These are phyloP conservation scores for Suillus sp. DNA, from an alignment of 768 basidiomycete species.

Conservation along the genomic window DNA sequence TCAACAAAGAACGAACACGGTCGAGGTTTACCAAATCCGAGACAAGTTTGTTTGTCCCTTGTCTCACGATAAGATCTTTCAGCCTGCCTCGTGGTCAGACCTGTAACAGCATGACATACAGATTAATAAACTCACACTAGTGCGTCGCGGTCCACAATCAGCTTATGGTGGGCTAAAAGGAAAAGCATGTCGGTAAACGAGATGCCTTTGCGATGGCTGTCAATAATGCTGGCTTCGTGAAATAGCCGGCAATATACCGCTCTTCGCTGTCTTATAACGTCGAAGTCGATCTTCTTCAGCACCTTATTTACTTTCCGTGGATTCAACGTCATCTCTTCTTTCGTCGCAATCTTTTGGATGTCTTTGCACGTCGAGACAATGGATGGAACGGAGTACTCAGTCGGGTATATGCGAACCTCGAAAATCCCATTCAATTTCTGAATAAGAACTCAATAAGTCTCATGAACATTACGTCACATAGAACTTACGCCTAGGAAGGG, in stretches of 20 bases:
- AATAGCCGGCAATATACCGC: conserved; percentile 75
- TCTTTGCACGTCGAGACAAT: conserved; percentile 55
- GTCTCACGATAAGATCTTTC: conserved; percentile 76
- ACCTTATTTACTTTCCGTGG: conserved; percentile 58
- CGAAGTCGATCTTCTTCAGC: conserved; percentile 67
- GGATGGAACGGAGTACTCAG: conserved; percentile 60
- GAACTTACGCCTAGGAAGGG: conserved; percentile 79
- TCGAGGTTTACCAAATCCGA: conserved; percentile 85
- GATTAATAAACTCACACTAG: conserved; percentile 62
- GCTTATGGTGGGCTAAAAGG: conserved; percentile 86
- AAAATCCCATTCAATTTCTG: conserved; percentile 87
- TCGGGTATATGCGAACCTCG: conserved; percentile 84
- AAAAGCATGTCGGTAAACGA: conserved; percentile 90
- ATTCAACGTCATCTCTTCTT: conserved; percentile 43
- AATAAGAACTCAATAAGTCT: conserved; percentile 10
- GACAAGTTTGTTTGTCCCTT: conserved; percentile 77
- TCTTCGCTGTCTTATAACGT: conserved; percentile 63
- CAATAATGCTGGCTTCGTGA: conserved; percentile 81
- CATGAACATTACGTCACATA: neutral
- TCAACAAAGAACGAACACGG: conserved; percentile 77
- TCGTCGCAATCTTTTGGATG: conserved; percentile 36
- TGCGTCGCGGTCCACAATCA: conserved; percentile 88
- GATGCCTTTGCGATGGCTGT: conserved; percentile 75
- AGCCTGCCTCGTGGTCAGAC: conserved; percentile 47
- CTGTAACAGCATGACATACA: neutral